Evolutionary conservation across 1,139 yeast genomes (phyloP).

Genomic region (Suhomyces bribrorum): DNA sequence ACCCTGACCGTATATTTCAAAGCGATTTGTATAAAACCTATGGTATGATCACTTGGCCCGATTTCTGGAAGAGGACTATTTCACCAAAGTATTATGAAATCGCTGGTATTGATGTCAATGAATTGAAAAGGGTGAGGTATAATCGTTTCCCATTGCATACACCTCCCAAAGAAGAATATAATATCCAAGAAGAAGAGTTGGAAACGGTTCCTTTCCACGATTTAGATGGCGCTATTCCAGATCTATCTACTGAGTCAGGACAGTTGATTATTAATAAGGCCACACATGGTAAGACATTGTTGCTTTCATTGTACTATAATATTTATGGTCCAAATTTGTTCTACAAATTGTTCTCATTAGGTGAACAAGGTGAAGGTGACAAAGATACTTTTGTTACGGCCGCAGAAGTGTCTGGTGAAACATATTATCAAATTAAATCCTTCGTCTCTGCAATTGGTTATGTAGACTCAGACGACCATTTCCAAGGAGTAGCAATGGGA

Average conservation of each 20-base stretch:
- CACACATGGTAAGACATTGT: constrained; percentile 53
- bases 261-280: constrained; percentile 56
- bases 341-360: constrained; percentile 58
- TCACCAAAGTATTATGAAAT: constrained; percentile 68
- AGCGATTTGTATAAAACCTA: constrained; percentile 52
- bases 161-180: constrained; percentile 7
- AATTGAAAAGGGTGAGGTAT: constrained; percentile 25
- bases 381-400: constrained; percentile 66
- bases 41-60: constrained; percentile 80
- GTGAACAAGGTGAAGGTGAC: constrained; percentile 67
- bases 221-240: constrained; percentile 57
- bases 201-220: constrained; percentile 45
- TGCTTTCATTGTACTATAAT: constrained; percentile 57
- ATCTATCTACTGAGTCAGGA: constrained; percentile 65
- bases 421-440: constrained; percentile 53
- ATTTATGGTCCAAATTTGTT: constrained; percentile 58
- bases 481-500: constrained; percentile 45
- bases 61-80: constrained; percentile 76
- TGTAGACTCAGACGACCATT: constrained; percentile 23
- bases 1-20: constrained; percentile 48
- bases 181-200: constrained; percentile 12
- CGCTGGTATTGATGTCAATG: constrained; percentile 51
- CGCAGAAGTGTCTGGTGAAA: constrained; percentile 47
- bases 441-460: constrained; percentile 37
- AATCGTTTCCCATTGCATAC: constrained; percentile 17